Conservation (phyloP, 371 early-diverging fungal species). For the Syncephalastrum racemosum region DNA sequence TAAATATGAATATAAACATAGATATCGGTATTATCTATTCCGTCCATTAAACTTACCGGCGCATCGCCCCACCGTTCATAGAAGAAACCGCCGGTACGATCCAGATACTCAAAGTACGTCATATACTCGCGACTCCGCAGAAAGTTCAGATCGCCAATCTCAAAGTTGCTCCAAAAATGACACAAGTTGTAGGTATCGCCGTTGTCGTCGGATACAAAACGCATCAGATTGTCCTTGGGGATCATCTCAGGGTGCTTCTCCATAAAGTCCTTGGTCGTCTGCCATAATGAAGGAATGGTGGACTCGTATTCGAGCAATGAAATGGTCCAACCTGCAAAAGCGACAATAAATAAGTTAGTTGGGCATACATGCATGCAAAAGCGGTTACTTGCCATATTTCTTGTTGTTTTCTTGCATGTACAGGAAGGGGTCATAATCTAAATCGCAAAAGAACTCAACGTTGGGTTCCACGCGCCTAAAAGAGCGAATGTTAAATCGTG, state of each 20-base stretch:
- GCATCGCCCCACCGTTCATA: slow-evolving; percentile 69
- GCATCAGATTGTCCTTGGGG: slow-evolving; percentile 29
- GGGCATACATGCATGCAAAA: not conserved
- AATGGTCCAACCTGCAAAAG: slow-evolving; percentile 63
- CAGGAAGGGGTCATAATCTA: slow-evolving; percentile 90
- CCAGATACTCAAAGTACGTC: slow-evolving; percentile 82
- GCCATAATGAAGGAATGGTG: slow-evolving; percentile 87
- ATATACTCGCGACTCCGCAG: slow-evolving; percentile 71
- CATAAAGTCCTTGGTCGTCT: slow-evolving; percentile 54
- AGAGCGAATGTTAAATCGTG: no score
- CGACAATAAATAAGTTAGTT: no score
- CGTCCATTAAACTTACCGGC: slow-evolving; percentile 25
- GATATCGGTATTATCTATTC: slow-evolving; percentile 26
- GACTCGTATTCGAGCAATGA: slow-evolving; percentile 73
- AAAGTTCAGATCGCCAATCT: slow-evolving; percentile 86
- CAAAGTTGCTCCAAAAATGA: slow-evolving; percentile 98
- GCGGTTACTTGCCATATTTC: slow-evolving; percentile 63
- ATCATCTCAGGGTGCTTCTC: slow-evolving; percentile 46
- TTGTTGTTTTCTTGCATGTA: slow-evolving; percentile 83
- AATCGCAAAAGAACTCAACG: slow-evolving; percentile 82
- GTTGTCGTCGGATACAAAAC: slow-evolving; percentile 33
- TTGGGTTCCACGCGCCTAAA: slow-evolving; percentile 84
- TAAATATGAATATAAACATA: slow-evolving; percentile 63
- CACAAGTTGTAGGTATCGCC: slow-evolving; percentile 68
- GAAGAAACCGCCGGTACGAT: slow-evolving; percentile 88